Evolutionary conservation across 169 alveolate genomes (phyloP).

Genomic region (Cryptosporidium felis): DNA sequence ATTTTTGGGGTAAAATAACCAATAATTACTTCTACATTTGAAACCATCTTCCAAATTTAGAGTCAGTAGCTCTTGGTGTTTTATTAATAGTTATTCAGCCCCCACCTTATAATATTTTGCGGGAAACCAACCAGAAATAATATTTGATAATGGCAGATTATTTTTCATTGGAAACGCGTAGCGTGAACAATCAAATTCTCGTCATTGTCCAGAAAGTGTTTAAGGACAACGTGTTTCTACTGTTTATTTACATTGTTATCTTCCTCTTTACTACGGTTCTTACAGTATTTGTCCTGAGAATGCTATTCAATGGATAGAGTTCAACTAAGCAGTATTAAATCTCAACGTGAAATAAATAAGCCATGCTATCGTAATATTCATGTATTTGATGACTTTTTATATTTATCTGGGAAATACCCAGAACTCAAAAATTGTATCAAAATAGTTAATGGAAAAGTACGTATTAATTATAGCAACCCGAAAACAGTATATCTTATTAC

Average conservation of each 20-base stretch:
- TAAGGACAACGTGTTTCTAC: conserved; percentile 44
- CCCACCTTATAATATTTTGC: background rate
- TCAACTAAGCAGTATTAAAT: background rate
- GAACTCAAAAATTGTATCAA: conserved; percentile 17
- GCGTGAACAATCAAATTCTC: conserved; percentile 16
- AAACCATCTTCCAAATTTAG: background rate
- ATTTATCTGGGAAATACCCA: background rate
- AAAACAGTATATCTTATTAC: background rate
- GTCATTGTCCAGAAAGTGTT: background rate
- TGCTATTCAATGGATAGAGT: background rate
- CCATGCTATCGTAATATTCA: conserved; percentile 34
- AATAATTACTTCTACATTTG: conserved; percentile 22
- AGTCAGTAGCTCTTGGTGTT: background rate
- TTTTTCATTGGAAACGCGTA: background rate
- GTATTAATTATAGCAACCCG: conserved; percentile 21
- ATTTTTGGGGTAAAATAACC: conserved; percentile 26
- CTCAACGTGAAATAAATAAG: background rate
- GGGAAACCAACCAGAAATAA: too few relatives aligned
- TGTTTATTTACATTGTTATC: conserved; percentile 26
- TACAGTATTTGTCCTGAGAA: conserved; percentile 12
- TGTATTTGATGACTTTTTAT: conserved; percentile 16
- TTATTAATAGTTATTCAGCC: background rate
- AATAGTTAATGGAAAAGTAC: background rate
- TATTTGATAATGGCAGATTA: background rate
- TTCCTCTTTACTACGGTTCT: conserved; percentile 28